phyloP scores from a whole-genome alignment of 441 rosid species.

The Syzygium malaccense region DNA sequence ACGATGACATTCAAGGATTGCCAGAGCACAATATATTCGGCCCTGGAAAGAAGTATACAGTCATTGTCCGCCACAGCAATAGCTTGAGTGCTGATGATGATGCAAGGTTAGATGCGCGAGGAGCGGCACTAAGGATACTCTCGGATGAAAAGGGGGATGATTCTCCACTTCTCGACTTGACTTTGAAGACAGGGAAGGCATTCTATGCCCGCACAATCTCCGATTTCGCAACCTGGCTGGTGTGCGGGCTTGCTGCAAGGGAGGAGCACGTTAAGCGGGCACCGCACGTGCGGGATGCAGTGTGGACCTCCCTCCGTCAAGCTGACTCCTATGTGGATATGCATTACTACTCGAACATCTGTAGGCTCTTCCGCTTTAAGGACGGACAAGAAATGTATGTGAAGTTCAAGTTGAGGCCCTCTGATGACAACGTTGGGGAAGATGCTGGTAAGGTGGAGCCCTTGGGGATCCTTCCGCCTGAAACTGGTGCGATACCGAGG shows the following conservation, averaged over 20 bases:
- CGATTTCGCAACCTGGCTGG: slow-evolving; percentile 69
- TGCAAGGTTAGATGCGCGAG: slow-evolving; percentile 65
- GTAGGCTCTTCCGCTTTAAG: slow-evolving; percentile 46
- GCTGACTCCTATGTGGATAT: slow-evolving; percentile 43
- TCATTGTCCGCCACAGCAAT: slow-evolving; percentile 60
- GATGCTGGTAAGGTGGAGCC: slow-evolving; percentile 63
- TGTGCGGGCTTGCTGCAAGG: slow-evolving; percentile 65
- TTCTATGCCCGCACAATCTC: slow-evolving; percentile 61
- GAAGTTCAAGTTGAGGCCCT: slow-evolving; percentile 56
- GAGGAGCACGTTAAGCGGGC: slow-evolving; percentile 47
- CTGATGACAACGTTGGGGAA: slow-evolving; percentile 30
- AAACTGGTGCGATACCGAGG: slow-evolving; percentile 77
- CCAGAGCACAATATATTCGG: slow-evolving; percentile 43
- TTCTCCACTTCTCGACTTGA: slow-evolving; percentile 47
- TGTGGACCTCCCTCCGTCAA: slow-evolving; percentile 57
- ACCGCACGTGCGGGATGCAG: slow-evolving; percentile 64
- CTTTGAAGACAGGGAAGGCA: slow-evolving; percentile 66
- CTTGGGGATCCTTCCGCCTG: slow-evolving; percentile 60
- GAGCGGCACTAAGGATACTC: slow-evolving; percentile 52
- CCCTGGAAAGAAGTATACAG: slow-evolving; percentile 41
- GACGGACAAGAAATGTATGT: slow-evolving; percentile 59
- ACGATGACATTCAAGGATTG: slow-evolving; percentile 36
- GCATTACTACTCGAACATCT: slow-evolving; percentile 60
- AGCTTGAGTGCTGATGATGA: slow-evolving; percentile 71
- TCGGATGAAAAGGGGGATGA: slow-evolving; percentile 18